Conservation (phyloP, 2,329 filamentous ascomycete genomes). For the Metarhizium robertsii region DNA sequence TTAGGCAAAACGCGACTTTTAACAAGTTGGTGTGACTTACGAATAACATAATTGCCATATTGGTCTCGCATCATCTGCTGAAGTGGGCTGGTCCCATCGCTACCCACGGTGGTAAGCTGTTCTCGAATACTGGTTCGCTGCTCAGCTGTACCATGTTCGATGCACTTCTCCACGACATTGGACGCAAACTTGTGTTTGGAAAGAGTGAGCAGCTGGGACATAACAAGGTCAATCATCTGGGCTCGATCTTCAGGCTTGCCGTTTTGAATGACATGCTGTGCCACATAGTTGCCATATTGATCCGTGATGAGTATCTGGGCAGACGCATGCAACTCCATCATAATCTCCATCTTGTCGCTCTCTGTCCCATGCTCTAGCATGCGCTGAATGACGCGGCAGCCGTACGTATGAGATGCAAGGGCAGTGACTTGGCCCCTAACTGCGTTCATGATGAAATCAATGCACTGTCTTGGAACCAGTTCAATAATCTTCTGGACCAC, state of each 20-base stretch:
- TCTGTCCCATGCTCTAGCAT: conserved; percentile 77
- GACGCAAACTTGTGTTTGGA: conserved; percentile 96
- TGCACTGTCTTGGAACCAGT: conserved; percentile 64
- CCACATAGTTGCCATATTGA: conserved; percentile 93
- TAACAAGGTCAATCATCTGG: conserved; percentile 65
- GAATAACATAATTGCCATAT: conserved; percentile 93
- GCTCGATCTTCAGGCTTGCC: conserved; percentile 64
- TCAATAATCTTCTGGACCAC: conserved; percentile 93
- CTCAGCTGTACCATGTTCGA: conserved; percentile 58
- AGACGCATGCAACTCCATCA: conserved; percentile 69
- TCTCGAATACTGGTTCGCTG: conserved; percentile 63
- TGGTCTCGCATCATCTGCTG: conserved; percentile 77
- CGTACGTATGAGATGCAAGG: conserved; percentile 73
- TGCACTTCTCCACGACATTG: conserved; percentile 93
- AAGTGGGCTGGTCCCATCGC: conserved; percentile 61
- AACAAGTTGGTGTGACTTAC: conserved; percentile 43
- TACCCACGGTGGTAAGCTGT: conserved; percentile 48
- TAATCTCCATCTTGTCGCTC: conserved; percentile 59
- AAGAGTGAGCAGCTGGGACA: conserved; percentile 59
- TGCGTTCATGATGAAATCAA: conserved; percentile 76
- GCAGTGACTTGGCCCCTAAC: conserved; percentile 66
- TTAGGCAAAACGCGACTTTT: background rate
- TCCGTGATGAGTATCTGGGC: conserved; percentile 68
- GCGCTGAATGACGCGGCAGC: conserved; percentile 86
- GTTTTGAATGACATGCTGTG: conserved; percentile 80